Percentiles rank a stretch among this genome's conserved stretches.
Conservation (phyloP, 2,329 filamentous ascomycete species). For the Sclerotinia sclerotiorum region DNA sequence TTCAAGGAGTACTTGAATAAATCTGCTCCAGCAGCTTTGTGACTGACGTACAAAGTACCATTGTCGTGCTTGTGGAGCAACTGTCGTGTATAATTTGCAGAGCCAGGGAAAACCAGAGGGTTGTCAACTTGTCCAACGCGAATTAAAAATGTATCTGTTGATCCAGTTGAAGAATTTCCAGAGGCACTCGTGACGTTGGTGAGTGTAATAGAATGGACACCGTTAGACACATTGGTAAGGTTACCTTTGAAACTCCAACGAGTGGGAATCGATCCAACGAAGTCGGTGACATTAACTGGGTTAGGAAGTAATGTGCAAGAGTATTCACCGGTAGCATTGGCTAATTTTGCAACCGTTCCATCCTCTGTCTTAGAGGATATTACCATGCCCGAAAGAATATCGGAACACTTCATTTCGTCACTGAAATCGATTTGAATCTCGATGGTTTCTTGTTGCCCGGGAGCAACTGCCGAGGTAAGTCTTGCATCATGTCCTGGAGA, state of each 20-base stretch:
- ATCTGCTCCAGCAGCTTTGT: constrained; percentile 60
- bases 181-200: constrained; percentile 49
- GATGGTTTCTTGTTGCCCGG: constrained; percentile 46
- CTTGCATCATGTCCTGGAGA: constrained; percentile 62
- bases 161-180: constrained; percentile 48
- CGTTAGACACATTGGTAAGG: constrained; percentile 57
- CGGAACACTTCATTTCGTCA: constrained; percentile 59
- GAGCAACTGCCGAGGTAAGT: constrained; percentile 49
- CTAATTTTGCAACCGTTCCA: constrained; percentile 47
- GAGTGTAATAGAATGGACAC: constrained; percentile 58
- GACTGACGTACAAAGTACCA: constrained; percentile 51
- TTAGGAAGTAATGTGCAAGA: constrained; percentile 46
- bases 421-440: constrained; percentile 59
- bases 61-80: constrained; percentile 50
- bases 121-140: constrained; percentile 58
- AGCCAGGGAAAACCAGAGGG: constrained; percentile 56
- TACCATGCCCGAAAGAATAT: constrained; percentile 50
- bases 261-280: constrained; percentile 54
- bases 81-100: constrained; percentile 57
- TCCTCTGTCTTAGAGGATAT: constrained; percentile 54
- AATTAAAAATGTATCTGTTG: constrained; percentile 61
- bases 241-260: constrained; percentile 54
- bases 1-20: constrained; percentile 62
- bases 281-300: constrained; percentile 41
- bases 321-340: constrained; percentile 44